Base-by-base conservation (phyloP, 2,329 filamentous ascomycete species). In the Cercospora nicotianae region DNA sequence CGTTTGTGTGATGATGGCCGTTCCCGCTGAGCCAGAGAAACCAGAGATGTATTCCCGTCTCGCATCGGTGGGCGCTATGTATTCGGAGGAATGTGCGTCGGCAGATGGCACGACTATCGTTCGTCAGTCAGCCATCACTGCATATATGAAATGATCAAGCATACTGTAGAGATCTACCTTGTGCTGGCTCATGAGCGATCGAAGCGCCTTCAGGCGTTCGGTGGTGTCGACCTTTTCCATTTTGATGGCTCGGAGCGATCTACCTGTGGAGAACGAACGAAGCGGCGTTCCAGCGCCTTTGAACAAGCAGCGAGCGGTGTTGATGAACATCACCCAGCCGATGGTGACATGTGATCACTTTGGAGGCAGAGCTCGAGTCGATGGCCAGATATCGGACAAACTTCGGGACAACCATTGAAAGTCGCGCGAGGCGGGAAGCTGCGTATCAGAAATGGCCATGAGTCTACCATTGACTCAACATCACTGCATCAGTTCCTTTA, bases 11-110 rank as follows among this genome's bases (percentile, higher is more conserved):
- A 99, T 86, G 61, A 99, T 90, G 45, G 94, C 95, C 71, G 92
- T 96, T 67, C 95, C 95, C 53, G 95, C 94, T 9, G 95, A 99
- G 65, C 95, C 95, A 67, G 92, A 93, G 80, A 99, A 99, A 28
- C 95, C 94, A 69, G 89, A 94, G 74, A 99, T 96, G 77, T 90
- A 97, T 78, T 90, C 92, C 84, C 95, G 90, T 73, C 95, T 89
- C 69, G 87, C 94, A 83, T 99, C 95, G 79, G 93, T 97, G n/a
- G 90, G 89, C 61, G 95, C 95, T 79, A 97, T 97, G 81, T 99
- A 99, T 83, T 99, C 95, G 73, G 94, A 98, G 74, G 94, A 92
- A 79, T 99, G 95, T 78, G 92, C 94, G 79, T 99, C 95, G 86
- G 98, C 95, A 36, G 94, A 97, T 0, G 95, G 95, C 6, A 98